phyloP scores from a whole-genome alignment of 106 monocot species.

The Alisma plantagoaquatica region DNA sequence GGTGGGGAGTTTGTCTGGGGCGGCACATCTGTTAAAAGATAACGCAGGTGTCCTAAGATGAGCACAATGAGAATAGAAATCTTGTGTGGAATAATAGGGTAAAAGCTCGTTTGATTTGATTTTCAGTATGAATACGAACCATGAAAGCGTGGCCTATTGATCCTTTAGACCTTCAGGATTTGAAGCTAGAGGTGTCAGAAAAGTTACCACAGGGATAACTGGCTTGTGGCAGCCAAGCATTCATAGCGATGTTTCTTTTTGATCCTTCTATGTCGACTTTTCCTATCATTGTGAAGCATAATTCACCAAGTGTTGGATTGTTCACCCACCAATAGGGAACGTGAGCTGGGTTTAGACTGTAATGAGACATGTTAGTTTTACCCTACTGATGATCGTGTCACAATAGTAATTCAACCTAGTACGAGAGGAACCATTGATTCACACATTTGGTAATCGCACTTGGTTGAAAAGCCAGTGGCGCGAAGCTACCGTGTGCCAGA shows the following conservation, averaged over 20 bases:
- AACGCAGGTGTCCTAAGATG: conserved; percentile 73
- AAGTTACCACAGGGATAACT: conserved; percentile 69
- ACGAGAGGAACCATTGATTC: conserved; percentile 43
- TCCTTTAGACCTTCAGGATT: conserved; percentile 19
- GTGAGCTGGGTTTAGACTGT: background rate
- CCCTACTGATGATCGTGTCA: background rate
- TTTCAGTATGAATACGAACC: conserved; percentile 22
- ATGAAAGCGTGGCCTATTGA: conserved; percentile 23
- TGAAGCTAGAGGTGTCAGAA: conserved; percentile 27
- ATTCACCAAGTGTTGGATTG: conserved; percentile 1
- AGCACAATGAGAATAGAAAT: conserved; percentile 59
- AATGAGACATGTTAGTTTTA: background rate
- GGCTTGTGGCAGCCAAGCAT: conserved; percentile 92
- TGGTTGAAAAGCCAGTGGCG: conserved; percentile 75
- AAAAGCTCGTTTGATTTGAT: conserved; percentile 17
- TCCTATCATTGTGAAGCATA: background rate
- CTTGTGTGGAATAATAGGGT: conserved; percentile 26
- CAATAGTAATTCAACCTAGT: conserved; percentile 30
- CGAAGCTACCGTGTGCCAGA: conserved; percentile 41
- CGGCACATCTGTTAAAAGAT: conserved; percentile 68
- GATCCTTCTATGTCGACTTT: background rate
- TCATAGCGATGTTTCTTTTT: background rate
- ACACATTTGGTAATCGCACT: conserved; percentile 77
- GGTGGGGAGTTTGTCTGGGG: conserved; percentile 57
- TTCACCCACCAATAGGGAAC: background rate